A percentile compares a stretch with the other conserved stretches of the same genome.
These are phyloP conservation scores for Castanopsis chinensis DNA, from an alignment of 306 rosid genomes.

Conservation along the genomic window DNA sequence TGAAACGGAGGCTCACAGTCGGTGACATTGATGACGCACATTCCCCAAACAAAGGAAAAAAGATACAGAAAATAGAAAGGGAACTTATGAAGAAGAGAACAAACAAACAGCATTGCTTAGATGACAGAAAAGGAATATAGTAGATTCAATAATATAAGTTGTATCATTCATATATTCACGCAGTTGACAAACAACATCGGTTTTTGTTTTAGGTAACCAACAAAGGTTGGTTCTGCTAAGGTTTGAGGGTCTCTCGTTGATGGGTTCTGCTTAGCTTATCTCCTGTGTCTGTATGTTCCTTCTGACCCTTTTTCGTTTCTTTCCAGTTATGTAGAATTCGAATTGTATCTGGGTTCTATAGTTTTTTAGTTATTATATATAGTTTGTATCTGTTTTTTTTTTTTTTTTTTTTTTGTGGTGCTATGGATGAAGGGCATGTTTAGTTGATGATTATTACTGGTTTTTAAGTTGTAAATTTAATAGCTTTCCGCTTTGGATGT, in stretches of 20 bases:
- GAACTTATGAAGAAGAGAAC: background rate
- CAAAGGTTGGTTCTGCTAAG: conserved; percentile 2
- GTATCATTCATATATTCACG: too few relatives aligned
- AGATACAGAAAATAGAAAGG: background rate
- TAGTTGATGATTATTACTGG: background rate
- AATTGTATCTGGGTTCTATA: conserved; percentile 1
- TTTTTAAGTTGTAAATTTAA: too few relatives aligned
- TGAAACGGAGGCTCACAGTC: too few relatives aligned
- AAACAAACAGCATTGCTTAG: background rate
- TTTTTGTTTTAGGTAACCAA: background rate
- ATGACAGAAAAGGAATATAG: background rate
- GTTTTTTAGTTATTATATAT: background rate
- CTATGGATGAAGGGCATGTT: background rate
- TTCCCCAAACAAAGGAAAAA: background rate
- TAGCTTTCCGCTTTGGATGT: too few relatives aligned
- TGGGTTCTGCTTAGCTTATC: conserved; percentile 12
- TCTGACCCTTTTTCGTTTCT: background rate
- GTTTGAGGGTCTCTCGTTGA: background rate
- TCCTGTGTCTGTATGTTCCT: conserved; percentile 14
- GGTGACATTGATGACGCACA: background rate
- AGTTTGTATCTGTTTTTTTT: background rate
- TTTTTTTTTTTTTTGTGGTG: too few relatives aligned
- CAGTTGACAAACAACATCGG: background rate
- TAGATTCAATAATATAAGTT: too few relatives aligned
- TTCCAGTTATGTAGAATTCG: background rate